These are phyloP conservation scores for Naganishia friedmannii DNA, from an alignment of 768 basidiomycete species.

Conservation along the genomic window DNA sequence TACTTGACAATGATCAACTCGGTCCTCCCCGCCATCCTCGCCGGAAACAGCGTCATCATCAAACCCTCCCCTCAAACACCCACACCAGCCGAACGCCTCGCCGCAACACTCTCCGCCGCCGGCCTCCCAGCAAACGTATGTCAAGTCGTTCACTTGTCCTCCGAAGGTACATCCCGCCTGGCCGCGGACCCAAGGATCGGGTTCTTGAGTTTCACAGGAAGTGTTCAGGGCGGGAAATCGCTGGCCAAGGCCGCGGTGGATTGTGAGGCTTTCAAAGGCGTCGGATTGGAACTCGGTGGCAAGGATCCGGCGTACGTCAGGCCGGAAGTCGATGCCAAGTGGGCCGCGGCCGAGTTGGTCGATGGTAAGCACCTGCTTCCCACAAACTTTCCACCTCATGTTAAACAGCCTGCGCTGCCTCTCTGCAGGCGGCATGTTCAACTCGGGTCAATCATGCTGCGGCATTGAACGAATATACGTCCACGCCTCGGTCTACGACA, in stretches of 20 bases:
- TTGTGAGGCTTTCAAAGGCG: conserved; percentile 70
- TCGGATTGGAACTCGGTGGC: conserved; percentile 89
- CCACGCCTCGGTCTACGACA: conserved; percentile 74
- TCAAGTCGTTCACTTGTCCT: conserved; percentile 50
- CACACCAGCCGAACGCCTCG: conserved; percentile 76
- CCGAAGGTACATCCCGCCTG: conserved; percentile 61
- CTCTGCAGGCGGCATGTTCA: conserved; percentile 77
- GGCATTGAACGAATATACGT: conserved; percentile 95
- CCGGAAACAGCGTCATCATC: conserved; percentile 82
- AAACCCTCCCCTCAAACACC: conserved; percentile 98
- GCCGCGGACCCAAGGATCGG: conserved; percentile 67
- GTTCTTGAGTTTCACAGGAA: conserved; percentile 90
- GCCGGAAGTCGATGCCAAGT: conserved; percentile 76
- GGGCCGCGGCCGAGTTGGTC: conserved; percentile 78
- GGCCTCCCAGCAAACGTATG: conserved; percentile 74
- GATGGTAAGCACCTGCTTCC: conserved; percentile 68
- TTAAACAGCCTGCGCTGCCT: not conserved
- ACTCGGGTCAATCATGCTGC: conserved; percentile 97
- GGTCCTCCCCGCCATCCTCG: conserved; percentile 82
- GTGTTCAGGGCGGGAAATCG: conserved; percentile 70
- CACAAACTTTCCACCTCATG: not conserved
- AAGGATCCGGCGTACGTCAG: conserved; percentile 97
- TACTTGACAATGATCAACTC: conserved; percentile 88
- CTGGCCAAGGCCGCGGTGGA: conserved; percentile 68
- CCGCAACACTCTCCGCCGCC: conserved; percentile 65